Evolutionary conservation across 192 early-diverging fungal species (phyloP).

Genomic region (Cetraspora pellucida): DNA sequence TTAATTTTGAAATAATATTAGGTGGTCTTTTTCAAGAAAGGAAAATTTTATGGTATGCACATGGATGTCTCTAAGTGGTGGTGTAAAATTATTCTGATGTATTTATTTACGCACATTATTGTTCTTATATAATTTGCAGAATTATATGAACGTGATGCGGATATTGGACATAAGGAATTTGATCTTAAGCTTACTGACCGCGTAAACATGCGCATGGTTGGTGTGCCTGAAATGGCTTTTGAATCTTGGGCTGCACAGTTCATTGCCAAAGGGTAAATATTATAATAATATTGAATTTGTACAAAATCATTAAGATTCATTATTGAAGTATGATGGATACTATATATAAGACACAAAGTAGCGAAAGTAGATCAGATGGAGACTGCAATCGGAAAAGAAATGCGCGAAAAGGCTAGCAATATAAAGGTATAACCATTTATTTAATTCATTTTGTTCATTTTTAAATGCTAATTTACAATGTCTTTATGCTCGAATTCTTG

Average conservation of each 20-base stretch:
- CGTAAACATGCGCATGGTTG: conserved; percentile 99
- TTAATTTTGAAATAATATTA: conserved; percentile 25
- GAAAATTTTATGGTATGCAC: conserved; percentile 82
- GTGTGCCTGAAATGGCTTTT: conserved; percentile 92
- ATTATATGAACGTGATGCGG: conserved; percentile 98
- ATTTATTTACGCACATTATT: background rate
- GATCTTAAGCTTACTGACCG: conserved; percentile 96
- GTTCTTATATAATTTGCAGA: conserved; percentile 55
- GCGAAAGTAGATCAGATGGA: conserved; percentile 99
- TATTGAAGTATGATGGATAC: background rate
- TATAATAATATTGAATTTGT: background rate
- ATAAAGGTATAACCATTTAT: conserved; percentile 35
- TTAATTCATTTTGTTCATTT: background rate
- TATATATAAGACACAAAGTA: conserved; percentile 64
- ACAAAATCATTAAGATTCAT: background rate
- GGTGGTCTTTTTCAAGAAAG: conserved; percentile 98
- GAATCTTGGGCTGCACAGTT: conserved; percentile 96
- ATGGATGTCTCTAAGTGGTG: background rate
- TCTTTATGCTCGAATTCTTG: background rate
- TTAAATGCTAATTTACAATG: background rate
- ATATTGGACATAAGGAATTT: conserved; percentile 93
- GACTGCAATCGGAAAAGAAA: conserved; percentile 87
- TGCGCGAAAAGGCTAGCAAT: conserved; percentile 70
- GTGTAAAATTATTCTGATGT: no score
- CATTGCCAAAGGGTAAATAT: conserved; percentile 62